These are phyloP conservation scores for Aschersonia sp. DNA, from an alignment of 2,329 filamentous ascomycete species.

Conservation along the genomic window DNA sequence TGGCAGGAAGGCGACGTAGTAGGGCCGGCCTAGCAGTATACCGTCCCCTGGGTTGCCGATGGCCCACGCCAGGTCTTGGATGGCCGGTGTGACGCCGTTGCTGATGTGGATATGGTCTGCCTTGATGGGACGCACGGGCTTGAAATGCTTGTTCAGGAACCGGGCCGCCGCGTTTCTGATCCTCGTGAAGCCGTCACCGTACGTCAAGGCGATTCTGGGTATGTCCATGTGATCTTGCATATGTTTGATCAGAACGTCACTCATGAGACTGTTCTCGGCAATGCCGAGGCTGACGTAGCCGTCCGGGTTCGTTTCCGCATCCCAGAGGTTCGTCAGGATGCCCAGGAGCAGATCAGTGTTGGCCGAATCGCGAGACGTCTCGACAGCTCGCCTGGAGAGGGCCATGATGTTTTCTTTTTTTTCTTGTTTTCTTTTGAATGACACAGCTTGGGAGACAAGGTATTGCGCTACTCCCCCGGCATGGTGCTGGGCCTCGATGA, in stretches of 20 bases:
- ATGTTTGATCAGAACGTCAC: slow-evolving; percentile 26
- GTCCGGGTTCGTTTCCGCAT: slow-evolving; percentile 21
- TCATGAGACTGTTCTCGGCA: slow-evolving; percentile 38
- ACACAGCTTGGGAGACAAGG: no score
- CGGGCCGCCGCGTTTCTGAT: slow-evolving; percentile 15
- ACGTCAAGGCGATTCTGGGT: slow-evolving; percentile 18
- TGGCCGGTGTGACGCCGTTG: slow-evolving; percentile 24
- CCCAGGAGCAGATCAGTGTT: slow-evolving; percentile 16
- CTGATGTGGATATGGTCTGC: slow-evolving; percentile 19
- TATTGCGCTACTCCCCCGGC: no score
- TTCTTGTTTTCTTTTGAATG: no score
- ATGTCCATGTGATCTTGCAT: slow-evolving; percentile 22
- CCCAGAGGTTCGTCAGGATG: slow-evolving; percentile 27
- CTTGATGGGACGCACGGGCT: slow-evolving; percentile 13
- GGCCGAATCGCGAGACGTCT: neutral
- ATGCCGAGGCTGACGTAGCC: slow-evolving; percentile 35
- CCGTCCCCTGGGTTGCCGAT: slow-evolving; percentile 23
- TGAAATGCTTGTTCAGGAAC: slow-evolving; percentile 21
- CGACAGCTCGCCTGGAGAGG: neutral
- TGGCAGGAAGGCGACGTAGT: slow-evolving; percentile 31
- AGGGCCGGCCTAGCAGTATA: slow-evolving; percentile 24
- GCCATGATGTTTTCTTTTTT: neutral
- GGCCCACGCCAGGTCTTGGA: slow-evolving; percentile 25
- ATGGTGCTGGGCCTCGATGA: no score
- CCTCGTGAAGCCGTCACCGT: slow-evolving; percentile 23